A percentile compares a stretch with the other conserved stretches of the same genome.
Evolutionary conservation across 108 stramenopile genomes (phyloP).

Genomic region (Parmales sp.): DNA sequence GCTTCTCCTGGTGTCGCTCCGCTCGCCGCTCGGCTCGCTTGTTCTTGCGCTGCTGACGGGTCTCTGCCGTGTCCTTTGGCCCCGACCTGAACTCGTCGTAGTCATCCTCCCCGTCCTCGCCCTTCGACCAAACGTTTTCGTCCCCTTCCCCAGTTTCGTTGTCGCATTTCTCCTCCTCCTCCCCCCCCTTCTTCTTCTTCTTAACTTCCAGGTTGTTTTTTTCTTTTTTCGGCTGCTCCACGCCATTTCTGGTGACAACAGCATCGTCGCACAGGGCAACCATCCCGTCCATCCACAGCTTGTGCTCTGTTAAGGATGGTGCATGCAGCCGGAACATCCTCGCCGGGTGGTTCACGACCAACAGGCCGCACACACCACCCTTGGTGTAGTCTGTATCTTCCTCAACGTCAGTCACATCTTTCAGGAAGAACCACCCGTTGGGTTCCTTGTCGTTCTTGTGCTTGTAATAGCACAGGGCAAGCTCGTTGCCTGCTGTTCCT

Average conservation of each 20-base stretch:
- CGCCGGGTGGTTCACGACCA: not conserved
- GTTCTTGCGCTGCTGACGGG: not conserved
- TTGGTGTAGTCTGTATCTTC: not conserved
- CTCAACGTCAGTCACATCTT: not conserved
- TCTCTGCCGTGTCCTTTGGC: not conserved
- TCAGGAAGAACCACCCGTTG: conserved; percentile 13
- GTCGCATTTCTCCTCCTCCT: not conserved
- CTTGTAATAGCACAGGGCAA: conserved; percentile 10
- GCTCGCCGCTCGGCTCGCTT: not conserved
- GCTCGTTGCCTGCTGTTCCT: too few relatives aligned
- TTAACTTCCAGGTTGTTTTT: too few relatives aligned
- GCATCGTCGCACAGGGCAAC: not conserved
- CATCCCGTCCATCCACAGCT: not conserved
- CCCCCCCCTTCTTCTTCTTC: not conserved
- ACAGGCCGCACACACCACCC: too few relatives aligned
- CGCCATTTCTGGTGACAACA: not conserved
- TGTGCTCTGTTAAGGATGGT: not conserved
- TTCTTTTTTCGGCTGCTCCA: too few relatives aligned
- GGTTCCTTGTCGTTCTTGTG: not conserved
- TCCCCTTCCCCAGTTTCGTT: not conserved
- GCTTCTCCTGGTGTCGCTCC: not conserved
- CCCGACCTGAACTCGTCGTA: not conserved
- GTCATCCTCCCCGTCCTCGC: not conserved
- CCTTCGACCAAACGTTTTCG: not conserved
- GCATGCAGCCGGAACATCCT: not conserved